These are phyloP conservation scores for Collybia sordida DNA, from an alignment of 768 basidiomycete genomes.

Conservation along the genomic window DNA sequence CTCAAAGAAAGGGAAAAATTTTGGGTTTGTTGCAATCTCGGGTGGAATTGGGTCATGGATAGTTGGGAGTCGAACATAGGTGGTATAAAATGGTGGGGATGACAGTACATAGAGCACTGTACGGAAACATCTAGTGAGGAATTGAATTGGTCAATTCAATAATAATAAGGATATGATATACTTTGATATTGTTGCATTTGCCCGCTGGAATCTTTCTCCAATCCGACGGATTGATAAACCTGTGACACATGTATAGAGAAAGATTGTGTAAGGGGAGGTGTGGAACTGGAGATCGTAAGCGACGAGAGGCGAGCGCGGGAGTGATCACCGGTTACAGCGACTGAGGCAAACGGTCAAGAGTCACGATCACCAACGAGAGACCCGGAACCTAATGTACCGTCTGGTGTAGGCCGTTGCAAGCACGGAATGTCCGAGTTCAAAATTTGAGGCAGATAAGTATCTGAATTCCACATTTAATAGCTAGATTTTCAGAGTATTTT, in stretches of 20 bases:
- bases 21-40: constrained; percentile 16
- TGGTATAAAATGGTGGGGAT: constrained; percentile 14
- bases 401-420: too few species aligned
- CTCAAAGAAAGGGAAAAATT: constrained; percentile 25
- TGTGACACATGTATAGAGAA: neutral
- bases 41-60: constrained; percentile 1
- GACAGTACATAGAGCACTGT: neutral
- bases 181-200: neutral
- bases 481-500: too few species aligned
- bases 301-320: too few species aligned
- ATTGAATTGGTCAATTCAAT: neutral
- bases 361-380: too few species aligned
- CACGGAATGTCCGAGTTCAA: too few species aligned
- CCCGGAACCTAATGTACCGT: too few species aligned
- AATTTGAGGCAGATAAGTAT: too few species aligned
- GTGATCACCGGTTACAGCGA: too few species aligned
- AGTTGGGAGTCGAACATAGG: constrained; percentile 11
- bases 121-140: constrained; percentile 7
- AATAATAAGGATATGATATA: neutral
- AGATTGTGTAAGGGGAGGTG: too few species aligned
- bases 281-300: too few species aligned
- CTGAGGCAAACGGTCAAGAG: too few species aligned
- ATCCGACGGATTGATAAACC: neutral
- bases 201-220: neutral
- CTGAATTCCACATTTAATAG: too few species aligned